Evolutionary conservation across 208 protist genomes (phyloP).

Genomic region (Trypanosoma congolense): DNA sequence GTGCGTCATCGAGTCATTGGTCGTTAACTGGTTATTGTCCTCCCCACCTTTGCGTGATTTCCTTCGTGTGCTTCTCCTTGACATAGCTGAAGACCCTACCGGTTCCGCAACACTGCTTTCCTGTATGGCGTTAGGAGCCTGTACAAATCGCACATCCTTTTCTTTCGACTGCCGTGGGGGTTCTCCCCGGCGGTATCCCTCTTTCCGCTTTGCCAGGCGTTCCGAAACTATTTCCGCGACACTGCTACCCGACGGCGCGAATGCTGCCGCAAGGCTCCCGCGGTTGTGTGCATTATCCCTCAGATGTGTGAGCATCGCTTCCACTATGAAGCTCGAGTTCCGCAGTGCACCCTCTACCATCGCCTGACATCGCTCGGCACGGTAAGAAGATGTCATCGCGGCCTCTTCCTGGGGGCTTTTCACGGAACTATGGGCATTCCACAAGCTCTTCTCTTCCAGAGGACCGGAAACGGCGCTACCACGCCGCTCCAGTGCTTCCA

Average conservation of each 20-base stretch:
- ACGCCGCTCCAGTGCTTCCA: conserved; percentile 24
- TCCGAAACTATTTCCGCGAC: conserved; percentile 54
- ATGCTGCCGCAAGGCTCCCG: conserved; percentile 11
- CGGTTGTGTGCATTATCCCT: conserved; percentile 29
- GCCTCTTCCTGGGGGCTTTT: not conserved
- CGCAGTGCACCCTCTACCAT: conserved; percentile 56
- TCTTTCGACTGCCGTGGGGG: conserved; percentile 8
- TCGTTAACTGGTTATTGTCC: conserved; percentile 1
- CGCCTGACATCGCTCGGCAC: conserved; percentile 39
- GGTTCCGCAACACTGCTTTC: not conserved
- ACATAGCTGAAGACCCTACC: not conserved
- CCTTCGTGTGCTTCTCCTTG: not conserved
- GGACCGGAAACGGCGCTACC: conserved; percentile 28
- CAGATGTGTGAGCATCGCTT: conserved; percentile 72
- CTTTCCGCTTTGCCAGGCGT: conserved; percentile 59
- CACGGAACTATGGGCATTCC: not conserved
- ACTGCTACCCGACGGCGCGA: conserved; percentile 16
- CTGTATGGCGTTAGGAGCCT: conserved; percentile 6
- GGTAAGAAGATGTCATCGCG: conserved; percentile 18
- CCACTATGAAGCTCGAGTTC: conserved; percentile 60
- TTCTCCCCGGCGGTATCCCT: conserved; percentile 44
- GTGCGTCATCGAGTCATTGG: not conserved
- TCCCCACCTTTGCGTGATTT: not conserved
- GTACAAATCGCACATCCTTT: conserved; percentile 24
- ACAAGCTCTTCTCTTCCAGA: conserved; percentile 7